Evolutionary conservation across 2,329 filamentous ascomycete species (phyloP).

Genomic region (Metarhizium brunneum): DNA sequence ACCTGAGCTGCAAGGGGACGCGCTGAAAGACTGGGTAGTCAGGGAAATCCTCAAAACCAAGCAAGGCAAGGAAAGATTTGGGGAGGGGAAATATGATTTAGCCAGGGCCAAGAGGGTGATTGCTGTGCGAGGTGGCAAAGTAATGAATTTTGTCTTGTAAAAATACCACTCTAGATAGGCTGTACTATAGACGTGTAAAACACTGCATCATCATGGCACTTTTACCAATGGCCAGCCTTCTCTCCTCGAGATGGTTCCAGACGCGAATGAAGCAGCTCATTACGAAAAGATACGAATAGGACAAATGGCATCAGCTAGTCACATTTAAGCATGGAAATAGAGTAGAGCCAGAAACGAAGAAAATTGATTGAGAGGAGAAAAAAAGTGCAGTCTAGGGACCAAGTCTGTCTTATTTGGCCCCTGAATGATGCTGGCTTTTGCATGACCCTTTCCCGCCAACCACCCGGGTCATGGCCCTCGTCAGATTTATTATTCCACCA

Average conservation of each 20-base stretch:
- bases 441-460: neutral
- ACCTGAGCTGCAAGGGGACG: slow-evolving; percentile 28
- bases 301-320: no score
- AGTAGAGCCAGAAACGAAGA: neutral
- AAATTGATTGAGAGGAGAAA: neutral
- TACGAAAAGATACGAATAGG: no score
- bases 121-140: slow-evolving; percentile 55
- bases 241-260: no score
- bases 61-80: slow-evolving; percentile 49
- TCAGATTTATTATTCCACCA: no score
- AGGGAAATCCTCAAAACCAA: slow-evolving; percentile 50
- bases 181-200: slow-evolving; percentile 2
- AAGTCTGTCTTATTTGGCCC: no score
- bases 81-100: slow-evolving; percentile 34
- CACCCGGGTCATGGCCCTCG: neutral
- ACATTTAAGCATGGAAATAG: neutral
- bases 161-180: neutral
- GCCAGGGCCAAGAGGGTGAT: slow-evolving; percentile 53
- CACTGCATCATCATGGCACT: neutral
- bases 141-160: slow-evolving; percentile 65
- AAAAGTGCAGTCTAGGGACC: no score
- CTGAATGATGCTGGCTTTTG: neutral
- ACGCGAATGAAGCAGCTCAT: no score
- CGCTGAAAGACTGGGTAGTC: slow-evolving; percentile 51
- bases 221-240: neutral